Evolutionary conservation across 163 green algal genomes (phyloP).

Genomic region (Chlorella variabilis): DNA sequence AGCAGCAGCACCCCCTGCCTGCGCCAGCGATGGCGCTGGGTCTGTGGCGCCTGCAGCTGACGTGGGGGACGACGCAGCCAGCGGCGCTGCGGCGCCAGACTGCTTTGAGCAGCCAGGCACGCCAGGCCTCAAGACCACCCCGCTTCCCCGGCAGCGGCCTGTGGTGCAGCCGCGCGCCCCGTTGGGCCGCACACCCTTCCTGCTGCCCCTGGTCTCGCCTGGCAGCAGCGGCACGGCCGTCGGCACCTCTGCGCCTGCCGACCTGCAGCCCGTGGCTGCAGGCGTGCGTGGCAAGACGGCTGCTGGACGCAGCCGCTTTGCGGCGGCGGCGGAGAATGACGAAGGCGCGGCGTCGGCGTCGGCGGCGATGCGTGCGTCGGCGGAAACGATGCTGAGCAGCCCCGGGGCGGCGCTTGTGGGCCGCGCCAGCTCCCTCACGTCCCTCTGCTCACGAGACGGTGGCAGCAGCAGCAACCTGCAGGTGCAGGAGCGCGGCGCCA

Average conservation of each 20-base stretch:
- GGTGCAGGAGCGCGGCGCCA: neutral
- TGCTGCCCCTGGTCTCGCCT: neutral
- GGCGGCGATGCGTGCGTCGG: neutral
- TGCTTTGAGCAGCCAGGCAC: slow-evolving; percentile 29
- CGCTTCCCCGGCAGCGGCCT: slow-evolving; percentile 21
- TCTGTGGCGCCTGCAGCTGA: neutral
- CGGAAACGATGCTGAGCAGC: neutral
- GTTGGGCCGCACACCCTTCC: slow-evolving; percentile 6
- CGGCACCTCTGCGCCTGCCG: neutral
- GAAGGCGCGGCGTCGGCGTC: neutral
- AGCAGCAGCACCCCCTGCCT: neutral
- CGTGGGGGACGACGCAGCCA: neutral
- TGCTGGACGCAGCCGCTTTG: slow-evolving; percentile 19
- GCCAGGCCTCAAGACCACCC: slow-evolving; percentile 21
- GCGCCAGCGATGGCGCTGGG: neutral
- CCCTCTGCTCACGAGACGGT: neutral
- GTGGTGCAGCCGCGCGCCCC: slow-evolving; percentile 14
- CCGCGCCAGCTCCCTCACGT: slow-evolving; percentile 10
- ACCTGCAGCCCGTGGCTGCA: neutral
- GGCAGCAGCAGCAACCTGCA: slow-evolving; percentile 4
- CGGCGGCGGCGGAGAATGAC: slow-evolving; percentile 27
- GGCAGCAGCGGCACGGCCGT: slow-evolving; percentile 11
- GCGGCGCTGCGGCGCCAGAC: neutral
- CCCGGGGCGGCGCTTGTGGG: neutral
- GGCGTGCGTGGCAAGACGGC: neutral